phyloP scores from a whole-genome alignment of 805 yeast species.

The Schwanniomyces polymorphus region DNA sequence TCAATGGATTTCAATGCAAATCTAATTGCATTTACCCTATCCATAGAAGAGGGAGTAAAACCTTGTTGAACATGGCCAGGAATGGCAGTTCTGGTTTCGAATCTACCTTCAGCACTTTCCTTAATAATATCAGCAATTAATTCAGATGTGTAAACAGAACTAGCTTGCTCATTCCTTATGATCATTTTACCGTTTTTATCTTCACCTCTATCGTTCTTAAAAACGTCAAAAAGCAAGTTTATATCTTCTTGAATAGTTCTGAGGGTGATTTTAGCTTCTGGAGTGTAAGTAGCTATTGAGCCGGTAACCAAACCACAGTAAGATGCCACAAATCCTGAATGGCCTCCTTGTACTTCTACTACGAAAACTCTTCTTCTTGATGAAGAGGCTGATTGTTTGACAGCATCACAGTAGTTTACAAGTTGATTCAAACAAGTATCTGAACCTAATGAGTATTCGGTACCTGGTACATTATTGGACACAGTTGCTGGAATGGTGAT shows the following conservation, averaged over 20 bases:
- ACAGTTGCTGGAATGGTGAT: constrained; percentile 77
- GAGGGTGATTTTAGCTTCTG: constrained; percentile 66
- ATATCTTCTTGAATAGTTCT: constrained; percentile 66
- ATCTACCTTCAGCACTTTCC: constrained; percentile 62
- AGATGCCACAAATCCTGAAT: constrained; percentile 77
- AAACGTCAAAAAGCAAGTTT: constrained; percentile 56
- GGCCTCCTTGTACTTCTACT: constrained; percentile 84
- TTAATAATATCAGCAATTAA: constrained; percentile 69
- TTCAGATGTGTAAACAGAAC: constrained; percentile 65
- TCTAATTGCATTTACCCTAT: constrained; percentile 72
- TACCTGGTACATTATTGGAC: constrained; percentile 80
- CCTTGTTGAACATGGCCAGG: constrained; percentile 92
- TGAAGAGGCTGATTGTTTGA: constrained; percentile 76
- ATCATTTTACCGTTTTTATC: constrained; percentile 69
- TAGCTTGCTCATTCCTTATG: constrained; percentile 65
- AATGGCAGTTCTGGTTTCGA: constrained; percentile 75
- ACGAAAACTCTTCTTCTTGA: constrained; percentile 78
- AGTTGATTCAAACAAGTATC: constrained; percentile 75
- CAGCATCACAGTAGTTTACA: constrained; percentile 74
- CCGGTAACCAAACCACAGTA: constrained; percentile 69
- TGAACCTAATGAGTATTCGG: constrained; percentile 74
- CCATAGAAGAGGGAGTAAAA: constrained; percentile 73
- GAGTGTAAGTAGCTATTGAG: constrained; percentile 73
- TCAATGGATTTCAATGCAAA: constrained; percentile 69
- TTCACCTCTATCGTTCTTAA: constrained; percentile 62